Percentiles rank a stretch among this genome's conserved stretches.
phyloP scores from a whole-genome alignment of 1,284 basidiomycete species.

The Puccinia polysora region DNA sequence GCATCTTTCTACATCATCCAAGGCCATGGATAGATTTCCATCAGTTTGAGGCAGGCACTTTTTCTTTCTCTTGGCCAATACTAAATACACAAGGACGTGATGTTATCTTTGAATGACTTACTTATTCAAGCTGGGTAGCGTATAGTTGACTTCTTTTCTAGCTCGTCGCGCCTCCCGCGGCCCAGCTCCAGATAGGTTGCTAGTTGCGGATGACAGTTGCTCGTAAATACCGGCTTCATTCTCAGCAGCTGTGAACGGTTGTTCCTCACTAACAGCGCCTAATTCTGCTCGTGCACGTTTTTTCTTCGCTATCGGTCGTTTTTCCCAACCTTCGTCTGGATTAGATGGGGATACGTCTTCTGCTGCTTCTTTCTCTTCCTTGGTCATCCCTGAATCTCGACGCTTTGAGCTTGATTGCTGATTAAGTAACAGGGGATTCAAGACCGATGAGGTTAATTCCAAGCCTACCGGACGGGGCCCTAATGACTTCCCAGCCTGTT shows the following conservation, averaged over 20 bases:
- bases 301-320: background rate
- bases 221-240: background rate
- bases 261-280: slow-evolving; percentile 1
- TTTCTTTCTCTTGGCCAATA: background rate
- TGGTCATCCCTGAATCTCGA: background rate
- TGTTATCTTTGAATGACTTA: background rate
- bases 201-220: background rate
- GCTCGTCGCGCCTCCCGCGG: slow-evolving; percentile 4
- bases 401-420: too few species aligned
- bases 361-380: background rate
- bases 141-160: slow-evolving; percentile 19
- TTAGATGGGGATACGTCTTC: background rate
- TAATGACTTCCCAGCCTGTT: too few species aligned
- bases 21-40: background rate
- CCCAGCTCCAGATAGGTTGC: background rate
- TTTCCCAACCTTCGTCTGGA: slow-evolving; percentile 2
- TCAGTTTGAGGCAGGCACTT: too few species aligned
- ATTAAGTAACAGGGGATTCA: too few species aligned
- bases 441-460: background rate
- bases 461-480: background rate
- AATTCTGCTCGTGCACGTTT: slow-evolving; percentile 5
- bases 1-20: slow-evolving; percentile 1
- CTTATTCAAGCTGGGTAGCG: slow-evolving; percentile 17
- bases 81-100: background rate
- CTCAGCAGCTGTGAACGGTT: background rate